Conservation (phyloP, 768 basidiomycete species). For the Suillus bovinus region DNA sequence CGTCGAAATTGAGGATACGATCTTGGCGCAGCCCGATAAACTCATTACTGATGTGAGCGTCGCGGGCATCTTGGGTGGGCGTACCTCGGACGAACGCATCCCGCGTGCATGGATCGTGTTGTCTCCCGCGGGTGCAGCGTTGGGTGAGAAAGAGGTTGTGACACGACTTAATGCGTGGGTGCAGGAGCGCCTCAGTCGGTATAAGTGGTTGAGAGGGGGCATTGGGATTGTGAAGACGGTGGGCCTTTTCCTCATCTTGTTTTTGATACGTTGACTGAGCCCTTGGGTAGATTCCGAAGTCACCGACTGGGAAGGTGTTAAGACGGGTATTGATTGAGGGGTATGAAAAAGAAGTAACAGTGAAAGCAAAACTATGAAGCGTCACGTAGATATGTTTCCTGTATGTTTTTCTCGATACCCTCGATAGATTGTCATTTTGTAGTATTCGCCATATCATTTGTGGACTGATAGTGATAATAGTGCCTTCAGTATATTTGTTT, state of each 20-base stretch:
- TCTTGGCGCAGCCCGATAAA: constrained; percentile 56
- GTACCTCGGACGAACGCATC: constrained; percentile 63
- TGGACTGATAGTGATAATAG: too few relatives aligned
- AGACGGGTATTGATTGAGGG: constrained; percentile 56
- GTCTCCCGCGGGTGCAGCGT: constrained; percentile 48
- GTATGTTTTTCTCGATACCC: not conserved
- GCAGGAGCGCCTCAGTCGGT: constrained; percentile 58
- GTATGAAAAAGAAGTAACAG: constrained; percentile 38
- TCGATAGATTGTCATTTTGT: not conserved
- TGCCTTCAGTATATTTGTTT: too few relatives aligned
- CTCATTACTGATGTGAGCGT: constrained; percentile 64
- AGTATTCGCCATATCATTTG: too few relatives aligned
- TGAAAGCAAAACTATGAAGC: constrained; percentile 19
- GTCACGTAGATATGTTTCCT: not conserved
- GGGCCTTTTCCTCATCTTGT: constrained; percentile 16
- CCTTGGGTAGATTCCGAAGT: constrained; percentile 57
- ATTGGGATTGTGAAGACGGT: constrained; percentile 62
- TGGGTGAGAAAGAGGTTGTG: constrained; percentile 42
- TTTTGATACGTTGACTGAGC: not conserved
- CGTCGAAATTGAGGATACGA: constrained; percentile 62
- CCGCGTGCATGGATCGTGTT: constrained; percentile 75
- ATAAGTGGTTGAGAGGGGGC: constrained; percentile 71
- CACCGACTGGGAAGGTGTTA: constrained; percentile 64
- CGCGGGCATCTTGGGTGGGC: constrained; percentile 67
- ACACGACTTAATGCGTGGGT: constrained; percentile 56